phyloP scores from a whole-genome alignment of 345 rosid species.

The Eucalyptus lansdowneana region DNA sequence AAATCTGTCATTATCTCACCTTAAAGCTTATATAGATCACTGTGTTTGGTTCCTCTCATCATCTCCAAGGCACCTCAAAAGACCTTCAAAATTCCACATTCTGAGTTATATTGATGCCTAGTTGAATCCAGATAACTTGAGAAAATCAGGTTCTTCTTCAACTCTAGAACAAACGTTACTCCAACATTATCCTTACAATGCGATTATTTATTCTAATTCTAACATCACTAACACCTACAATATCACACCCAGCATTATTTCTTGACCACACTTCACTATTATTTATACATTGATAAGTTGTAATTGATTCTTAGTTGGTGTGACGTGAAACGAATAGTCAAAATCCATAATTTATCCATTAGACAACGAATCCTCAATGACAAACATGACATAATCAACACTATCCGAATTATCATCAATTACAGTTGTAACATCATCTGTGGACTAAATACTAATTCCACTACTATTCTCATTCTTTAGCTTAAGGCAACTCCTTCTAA shows the following conservation, averaged over 20 bases:
- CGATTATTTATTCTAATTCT: not conserved
- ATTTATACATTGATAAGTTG: not conserved
- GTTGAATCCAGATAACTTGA: not conserved
- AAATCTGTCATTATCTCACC: not conserved
- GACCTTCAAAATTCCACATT: not conserved
- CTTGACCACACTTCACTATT: not conserved
- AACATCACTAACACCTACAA: not conserved
- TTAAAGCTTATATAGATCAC: not conserved
- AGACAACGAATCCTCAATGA: not conserved
- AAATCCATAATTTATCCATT: not conserved
- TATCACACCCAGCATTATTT: accelerated
- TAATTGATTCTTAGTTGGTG: not conserved
- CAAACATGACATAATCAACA: not conserved
- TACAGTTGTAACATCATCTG: not conserved
- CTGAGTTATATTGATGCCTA: not conserved
- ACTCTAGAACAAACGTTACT: not conserved
- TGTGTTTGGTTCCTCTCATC: not conserved
- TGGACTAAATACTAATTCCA: not conserved
- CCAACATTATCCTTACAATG: not conserved
- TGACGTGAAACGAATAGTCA: accelerated
- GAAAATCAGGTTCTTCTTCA: not conserved
- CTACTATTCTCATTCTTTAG: not conserved
- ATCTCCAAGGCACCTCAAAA: not conserved
- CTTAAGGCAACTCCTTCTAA: not conserved
- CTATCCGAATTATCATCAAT: too few species aligned